phyloP scores from a whole-genome alignment of 768 basidiomycete species.

The Leucocoprinus birnbaumii region DNA sequence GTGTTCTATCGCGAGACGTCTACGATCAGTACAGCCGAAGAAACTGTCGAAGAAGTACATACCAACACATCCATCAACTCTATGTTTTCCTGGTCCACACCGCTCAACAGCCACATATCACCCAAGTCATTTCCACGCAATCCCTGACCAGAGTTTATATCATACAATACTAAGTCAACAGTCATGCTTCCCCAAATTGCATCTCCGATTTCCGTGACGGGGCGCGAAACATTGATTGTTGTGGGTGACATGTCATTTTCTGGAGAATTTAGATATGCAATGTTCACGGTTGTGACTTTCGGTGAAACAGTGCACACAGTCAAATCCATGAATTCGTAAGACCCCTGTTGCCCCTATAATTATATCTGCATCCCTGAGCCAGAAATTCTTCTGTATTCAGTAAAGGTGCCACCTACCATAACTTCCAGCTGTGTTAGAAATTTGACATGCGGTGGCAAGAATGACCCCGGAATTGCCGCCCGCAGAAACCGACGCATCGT shows the following conservation, averaged over 20 bases:
- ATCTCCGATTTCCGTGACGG: not conserved
- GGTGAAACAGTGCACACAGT: not conserved
- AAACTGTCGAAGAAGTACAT: too few relatives aligned
- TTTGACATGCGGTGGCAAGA: not conserved
- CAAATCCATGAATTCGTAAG: not conserved
- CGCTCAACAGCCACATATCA: constrained; percentile 3
- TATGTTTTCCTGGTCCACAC: too few relatives aligned
- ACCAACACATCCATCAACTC: too few relatives aligned
- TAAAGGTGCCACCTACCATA: too few relatives aligned
- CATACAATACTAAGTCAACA: not conserved
- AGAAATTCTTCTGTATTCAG: too few relatives aligned
- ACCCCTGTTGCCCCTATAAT: not conserved
- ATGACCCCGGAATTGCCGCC: not conserved
- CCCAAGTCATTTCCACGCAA: not conserved
- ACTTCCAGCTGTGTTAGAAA: constrained; percentile 4
- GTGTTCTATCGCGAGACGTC: too few relatives aligned
- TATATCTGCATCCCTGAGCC: too few relatives aligned
- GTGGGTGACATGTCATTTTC: not conserved
- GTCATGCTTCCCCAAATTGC: not conserved
- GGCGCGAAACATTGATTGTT: not conserved
- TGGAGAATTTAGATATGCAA: not conserved
- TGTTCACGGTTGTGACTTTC: not conserved
- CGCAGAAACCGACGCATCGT: not conserved
- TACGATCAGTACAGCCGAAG: too few relatives aligned
- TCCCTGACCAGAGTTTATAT: not conserved